phyloP scores from a whole-genome alignment of 305 asterid species.

The Fraxinus albicans region DNA sequence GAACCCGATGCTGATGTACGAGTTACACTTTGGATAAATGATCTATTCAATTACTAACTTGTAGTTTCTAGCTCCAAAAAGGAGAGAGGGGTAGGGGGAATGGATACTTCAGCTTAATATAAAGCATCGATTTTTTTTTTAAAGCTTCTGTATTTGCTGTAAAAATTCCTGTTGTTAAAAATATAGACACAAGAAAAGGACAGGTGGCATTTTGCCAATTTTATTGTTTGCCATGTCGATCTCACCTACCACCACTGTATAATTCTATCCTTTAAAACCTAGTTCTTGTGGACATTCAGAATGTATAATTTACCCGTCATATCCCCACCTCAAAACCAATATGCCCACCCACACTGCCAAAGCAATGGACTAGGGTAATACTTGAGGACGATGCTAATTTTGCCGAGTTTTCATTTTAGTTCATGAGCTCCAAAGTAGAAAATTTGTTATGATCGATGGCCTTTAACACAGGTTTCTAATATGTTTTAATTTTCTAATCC shows the following conservation, averaged over 20 bases:
- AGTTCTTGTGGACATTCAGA: not conserved
- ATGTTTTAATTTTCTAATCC: slow-evolving; percentile 8
- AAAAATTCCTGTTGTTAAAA: not conserved
- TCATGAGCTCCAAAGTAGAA: not conserved
- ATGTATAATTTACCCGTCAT: not conserved
- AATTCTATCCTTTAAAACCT: not conserved
- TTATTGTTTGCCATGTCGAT: not conserved
- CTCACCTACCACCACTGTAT: not conserved
- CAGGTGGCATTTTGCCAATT: not conserved
- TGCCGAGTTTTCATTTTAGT: not conserved
- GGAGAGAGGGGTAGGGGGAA: not conserved
- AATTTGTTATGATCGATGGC: not conserved
- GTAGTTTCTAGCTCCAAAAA: not conserved
- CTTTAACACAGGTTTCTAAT: slow-evolving; percentile 9
- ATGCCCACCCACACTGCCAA: not conserved
- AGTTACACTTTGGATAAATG: not conserved
- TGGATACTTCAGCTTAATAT: not conserved
- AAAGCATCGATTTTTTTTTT: not conserved
- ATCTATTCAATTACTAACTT: not conserved
- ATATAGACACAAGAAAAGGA: not conserved
- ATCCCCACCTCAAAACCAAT: not conserved
- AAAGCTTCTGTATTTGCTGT: not conserved
- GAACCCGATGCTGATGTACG: not conserved
- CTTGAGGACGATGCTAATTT: not conserved
- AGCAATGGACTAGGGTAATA: not conserved